Evolutionary conservation across 495 filamentous ascomycete species (phyloP).

Genomic region (Tuber indicum): DNA sequence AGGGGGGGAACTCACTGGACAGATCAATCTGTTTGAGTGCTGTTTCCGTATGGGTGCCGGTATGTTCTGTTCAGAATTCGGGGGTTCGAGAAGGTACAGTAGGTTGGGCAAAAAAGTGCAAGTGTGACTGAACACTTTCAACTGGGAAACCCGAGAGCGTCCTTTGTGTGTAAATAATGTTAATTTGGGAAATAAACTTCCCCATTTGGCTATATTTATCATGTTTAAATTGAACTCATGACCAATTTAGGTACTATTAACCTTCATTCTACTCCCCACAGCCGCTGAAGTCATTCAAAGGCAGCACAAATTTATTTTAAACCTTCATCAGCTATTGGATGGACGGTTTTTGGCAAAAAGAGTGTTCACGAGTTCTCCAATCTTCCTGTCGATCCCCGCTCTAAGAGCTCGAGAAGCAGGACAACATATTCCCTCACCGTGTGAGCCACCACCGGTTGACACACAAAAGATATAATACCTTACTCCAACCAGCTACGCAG

Average conservation of each 20-base stretch:
- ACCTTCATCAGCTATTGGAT: not conserved
- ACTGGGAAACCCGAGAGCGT: not conserved
- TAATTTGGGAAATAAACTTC: not conserved
- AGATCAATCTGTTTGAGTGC: not conserved
- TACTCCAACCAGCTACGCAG: not conserved
- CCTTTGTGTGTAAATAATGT: not conserved
- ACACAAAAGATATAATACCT: too few species aligned
- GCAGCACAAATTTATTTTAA: not conserved
- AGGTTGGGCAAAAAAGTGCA: not conserved
- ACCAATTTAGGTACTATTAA: not conserved
- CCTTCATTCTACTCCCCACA: not conserved
- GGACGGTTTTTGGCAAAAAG: not conserved
- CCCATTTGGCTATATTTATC: not conserved
- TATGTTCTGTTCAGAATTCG: not conserved
- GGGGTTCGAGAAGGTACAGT: not conserved
- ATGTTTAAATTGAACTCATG: not conserved
- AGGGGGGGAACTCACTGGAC: not conserved
- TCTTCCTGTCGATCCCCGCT: not conserved
- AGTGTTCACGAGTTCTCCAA: not conserved
- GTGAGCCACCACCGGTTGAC: not conserved
- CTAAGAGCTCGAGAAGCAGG: not conserved
- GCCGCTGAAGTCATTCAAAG: not conserved
- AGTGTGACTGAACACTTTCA: not conserved
- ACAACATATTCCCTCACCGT: not conserved
- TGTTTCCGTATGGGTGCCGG: not conserved